Evolutionary conservation across 148 eudicot species (phyloP), one percentile per base, ranked within the genome.

Genomic region (Vaccinium macrocarpon): DNA sequence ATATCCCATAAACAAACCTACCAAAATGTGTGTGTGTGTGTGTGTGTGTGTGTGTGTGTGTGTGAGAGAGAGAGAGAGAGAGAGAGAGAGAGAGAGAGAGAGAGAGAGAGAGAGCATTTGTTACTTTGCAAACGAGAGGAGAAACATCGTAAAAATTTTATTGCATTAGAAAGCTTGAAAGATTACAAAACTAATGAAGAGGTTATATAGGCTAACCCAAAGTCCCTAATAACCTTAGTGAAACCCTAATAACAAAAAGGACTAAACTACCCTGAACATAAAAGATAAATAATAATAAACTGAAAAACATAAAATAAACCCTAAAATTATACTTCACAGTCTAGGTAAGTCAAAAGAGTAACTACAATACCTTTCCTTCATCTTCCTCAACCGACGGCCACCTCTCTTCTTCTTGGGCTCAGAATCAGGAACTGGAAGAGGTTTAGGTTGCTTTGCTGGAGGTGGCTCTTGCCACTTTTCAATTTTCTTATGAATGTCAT

Each of bases 401-500:
- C 99, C 99, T 87, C 99, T 92, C 92, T 95, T 95, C 91, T 97
- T 97, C 79, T 95, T 97, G 52, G 99, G 98, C 88, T 93, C 97
- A 75, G 97, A 95, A 90, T 97, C 99, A 87, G 99, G 99, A 85
- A 97, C 99, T 4, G 99, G 99, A 79, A 97, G 91, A 75, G 99
- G 99, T 85, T 95, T 97, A 23, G 99, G 98, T 85, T 93, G 95
- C 93, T 97, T 97, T 19, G 99, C 97, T 70, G 98, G 99, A 50
- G 99, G 99, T 32, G 97, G 99, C 87, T 95, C 99, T 86, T 95
- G 99, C 99, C 98, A 97, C 82, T 97, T 97, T 89, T 95, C 99
- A 77, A 97, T 97, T 90, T 95, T 97, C 84, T 97, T 97, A 57
- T 91, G 95, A 46, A 97, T 88, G 87, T 93, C 98, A 72, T 93